phyloP scores from a whole-genome alignment of 2,329 filamentous ascomycete genomes.

The Paradendryphiella salina region DNA sequence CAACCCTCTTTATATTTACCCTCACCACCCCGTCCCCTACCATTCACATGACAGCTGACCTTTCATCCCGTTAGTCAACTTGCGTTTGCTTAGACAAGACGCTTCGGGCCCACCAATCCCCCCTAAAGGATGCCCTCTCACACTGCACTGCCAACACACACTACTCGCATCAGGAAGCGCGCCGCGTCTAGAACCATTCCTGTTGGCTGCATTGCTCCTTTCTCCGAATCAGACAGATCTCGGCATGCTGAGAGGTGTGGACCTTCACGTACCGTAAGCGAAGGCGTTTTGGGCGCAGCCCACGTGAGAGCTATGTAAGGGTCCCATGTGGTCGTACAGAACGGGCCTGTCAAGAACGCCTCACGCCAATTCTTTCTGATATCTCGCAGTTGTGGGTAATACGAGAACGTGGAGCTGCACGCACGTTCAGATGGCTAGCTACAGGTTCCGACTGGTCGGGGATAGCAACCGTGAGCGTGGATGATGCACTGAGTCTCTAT shows the following conservation, averaged over 20 bases:
- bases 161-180: background rate
- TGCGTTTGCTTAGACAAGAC: background rate
- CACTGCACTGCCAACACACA: slow-evolving; percentile 6
- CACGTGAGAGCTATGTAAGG: slow-evolving; percentile 9
- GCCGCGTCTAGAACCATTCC: background rate
- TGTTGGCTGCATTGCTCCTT: background rate
- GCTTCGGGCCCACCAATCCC: background rate
- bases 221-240: background rate
- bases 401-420: background rate
- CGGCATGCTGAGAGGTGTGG: background rate
- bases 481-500: background rate
- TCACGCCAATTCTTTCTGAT: background rate
- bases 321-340: slow-evolving; percentile 2
- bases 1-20: background rate
- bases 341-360: slow-evolving; percentile 1
- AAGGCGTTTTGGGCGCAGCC: slow-evolving; percentile 9
- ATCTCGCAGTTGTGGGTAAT: background rate
- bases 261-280: slow-evolving; percentile 5
- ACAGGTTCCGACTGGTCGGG: background rate
- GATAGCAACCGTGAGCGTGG: background rate
- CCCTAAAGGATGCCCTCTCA: background rate
- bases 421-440: background rate
- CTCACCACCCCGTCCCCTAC: background rate
- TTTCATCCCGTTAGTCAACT: background rate
- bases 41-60: background rate